Evolutionary conservation across 768 basidiomycete genomes (phyloP).

Genomic region (Clathrus columnatus): DNA sequence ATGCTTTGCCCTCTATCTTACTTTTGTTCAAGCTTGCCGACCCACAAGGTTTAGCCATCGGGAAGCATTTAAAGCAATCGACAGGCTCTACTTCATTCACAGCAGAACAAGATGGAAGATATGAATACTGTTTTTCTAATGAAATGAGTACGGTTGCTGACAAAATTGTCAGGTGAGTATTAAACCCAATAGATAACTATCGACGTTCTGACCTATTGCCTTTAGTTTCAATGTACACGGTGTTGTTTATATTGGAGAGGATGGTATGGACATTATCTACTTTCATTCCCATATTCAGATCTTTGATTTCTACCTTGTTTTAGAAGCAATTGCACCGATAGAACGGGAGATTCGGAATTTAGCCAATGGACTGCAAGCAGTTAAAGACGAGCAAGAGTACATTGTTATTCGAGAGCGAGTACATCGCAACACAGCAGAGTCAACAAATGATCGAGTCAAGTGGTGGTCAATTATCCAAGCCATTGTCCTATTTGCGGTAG

Average conservation of each 20-base stretch:
- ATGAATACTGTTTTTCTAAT: conserved; percentile 98
- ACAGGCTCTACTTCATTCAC: conserved; percentile 87
- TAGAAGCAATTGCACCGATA: conserved; percentile 86
- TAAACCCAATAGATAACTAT: not conserved
- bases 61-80: conserved; percentile 77
- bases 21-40: conserved; percentile 57
- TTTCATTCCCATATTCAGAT: not conserved
- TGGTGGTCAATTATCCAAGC: conserved; percentile 98
- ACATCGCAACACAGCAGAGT: conserved; percentile 92
- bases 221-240: conserved; percentile 96
- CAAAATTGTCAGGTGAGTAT: conserved; percentile 80
- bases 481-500: conserved; percentile 77
- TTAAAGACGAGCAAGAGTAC: conserved; percentile 99
- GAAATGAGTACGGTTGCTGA: conserved; percentile 96
- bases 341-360: conserved; percentile 90
- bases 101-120: conserved; percentile 76
- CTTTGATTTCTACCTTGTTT: not conserved
- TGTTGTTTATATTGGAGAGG: conserved; percentile 86
- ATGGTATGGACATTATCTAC: conserved; percentile 42
- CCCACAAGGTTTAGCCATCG: conserved; percentile 57
- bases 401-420: conserved; percentile 88
- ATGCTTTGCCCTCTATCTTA: conserved; percentile 9
- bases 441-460: conserved; percentile 89
- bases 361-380: conserved; percentile 69
- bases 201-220: conserved; percentile 6